Evolutionary conservation across 2,329 filamentous ascomycete genomes (phyloP), one percentile per base, ranked within the genome.

Genomic region (Venturia carpophila): DNA sequence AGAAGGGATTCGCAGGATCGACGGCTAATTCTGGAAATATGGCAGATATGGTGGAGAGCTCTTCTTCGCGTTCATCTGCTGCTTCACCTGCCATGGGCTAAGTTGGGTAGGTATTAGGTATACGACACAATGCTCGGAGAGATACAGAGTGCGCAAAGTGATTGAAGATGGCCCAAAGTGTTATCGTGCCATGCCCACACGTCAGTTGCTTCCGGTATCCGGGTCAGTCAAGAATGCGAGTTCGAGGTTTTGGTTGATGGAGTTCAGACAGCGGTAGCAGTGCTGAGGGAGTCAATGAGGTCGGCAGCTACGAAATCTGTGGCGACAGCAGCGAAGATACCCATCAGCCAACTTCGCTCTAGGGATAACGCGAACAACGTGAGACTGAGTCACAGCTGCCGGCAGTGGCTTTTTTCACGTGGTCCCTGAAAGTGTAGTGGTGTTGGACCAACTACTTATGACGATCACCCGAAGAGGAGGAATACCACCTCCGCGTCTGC

Each of bases 21-120:
- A 82, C 72, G 41, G 75, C 73, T 21, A 87, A 79, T 73, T 88
- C 85, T 1, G 85, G 85, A 67, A 79, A 88, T 65, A 88, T 88
- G 62, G 85, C 84, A 56, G 79, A 78, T 66, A 88, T 79, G 30
- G 84, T 80, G 11, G 78, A 79, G 60, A 87, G 76, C 73, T 88
- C 85, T 69, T 85, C 79, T 39, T 79, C 77, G 67, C 85, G 80
- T 69, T 87, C 84, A 71, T 87, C 84, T 15, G 82, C 79, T 13
- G 24, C 52, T 4, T 37, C 52, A 58, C 37, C 27, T 37, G 52
- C 52, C 52, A 56, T 56, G 52, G 17, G 52, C 52, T 56, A 56
- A 1, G 52, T 4, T 37, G 52, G 24, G 9, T 30, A 56, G 27
- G 2, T 55, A 56, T 34, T 1, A 56, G 49, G 52, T 11, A 37